Evolutionary conservation across 2,329 filamentous ascomycete genomes (phyloP).

Genomic region (Fusarium sulawesiense): DNA sequence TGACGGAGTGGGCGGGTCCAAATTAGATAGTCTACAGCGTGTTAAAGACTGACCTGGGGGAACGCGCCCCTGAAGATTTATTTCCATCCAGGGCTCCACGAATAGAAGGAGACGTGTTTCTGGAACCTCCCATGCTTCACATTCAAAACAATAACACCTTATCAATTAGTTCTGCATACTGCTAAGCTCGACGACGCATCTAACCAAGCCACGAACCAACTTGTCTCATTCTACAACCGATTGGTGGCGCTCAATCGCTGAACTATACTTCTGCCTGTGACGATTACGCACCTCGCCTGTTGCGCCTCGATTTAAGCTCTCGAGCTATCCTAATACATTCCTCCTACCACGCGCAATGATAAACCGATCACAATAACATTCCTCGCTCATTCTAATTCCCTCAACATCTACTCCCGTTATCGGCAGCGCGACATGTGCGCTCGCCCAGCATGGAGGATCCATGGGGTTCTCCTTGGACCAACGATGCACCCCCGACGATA

Average conservation of each 20-base stretch:
- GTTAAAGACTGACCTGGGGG: conserved; percentile 6
- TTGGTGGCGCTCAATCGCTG: conserved; percentile 14
- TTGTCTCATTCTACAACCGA: not conserved
- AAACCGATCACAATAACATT: conserved; percentile 30
- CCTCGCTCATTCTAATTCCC: not conserved
- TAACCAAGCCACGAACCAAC: not conserved
- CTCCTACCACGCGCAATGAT: conserved; percentile 35
- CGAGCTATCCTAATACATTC: conserved; percentile 15
- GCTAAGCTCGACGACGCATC: conserved; percentile 1
- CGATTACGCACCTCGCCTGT: conserved; percentile 32
- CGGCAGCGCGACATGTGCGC: conserved; percentile 49
- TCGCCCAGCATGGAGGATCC: conserved; percentile 68
- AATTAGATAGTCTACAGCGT: conserved; percentile 21
- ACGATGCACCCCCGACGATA: conserved; percentile 51
- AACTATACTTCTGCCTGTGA: conserved; percentile 27
- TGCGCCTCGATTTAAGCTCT: conserved; percentile 31
- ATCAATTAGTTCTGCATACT: conserved; percentile 1
- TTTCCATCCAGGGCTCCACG: conserved; percentile 11
- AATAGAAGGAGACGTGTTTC: conserved; percentile 27
- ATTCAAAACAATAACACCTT: conserved; percentile 29
- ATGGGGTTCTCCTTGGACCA: conserved; percentile 71
- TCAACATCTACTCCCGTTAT: conserved; percentile 13
- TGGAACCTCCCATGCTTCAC: conserved; percentile 29
- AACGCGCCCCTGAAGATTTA: conserved; percentile 38
- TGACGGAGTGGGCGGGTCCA: conserved; percentile 43